phyloP scores from a whole-genome alignment of 495 filamentous ascomycete genomes.

The Rusavskia elegans region DNA sequence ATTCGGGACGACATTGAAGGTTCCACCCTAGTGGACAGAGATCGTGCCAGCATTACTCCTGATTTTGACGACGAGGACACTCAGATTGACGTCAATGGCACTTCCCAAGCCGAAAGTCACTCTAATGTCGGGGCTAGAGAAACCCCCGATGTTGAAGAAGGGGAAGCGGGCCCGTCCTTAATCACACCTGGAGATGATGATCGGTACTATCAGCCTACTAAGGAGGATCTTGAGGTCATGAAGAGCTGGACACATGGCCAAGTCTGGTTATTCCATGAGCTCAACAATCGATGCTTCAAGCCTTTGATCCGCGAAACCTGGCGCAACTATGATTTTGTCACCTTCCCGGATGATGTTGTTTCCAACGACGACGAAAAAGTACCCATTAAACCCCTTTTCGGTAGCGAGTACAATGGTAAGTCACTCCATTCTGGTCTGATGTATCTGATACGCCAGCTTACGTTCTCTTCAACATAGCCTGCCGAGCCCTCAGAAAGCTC shows the following conservation, averaged over 20 bases:
- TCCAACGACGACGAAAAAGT: constrained; percentile 22
- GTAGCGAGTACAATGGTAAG: constrained; percentile 24
- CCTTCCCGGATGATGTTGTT: constrained; percentile 43
- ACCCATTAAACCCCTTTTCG: constrained; percentile 29
- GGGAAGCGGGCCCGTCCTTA: background rate
- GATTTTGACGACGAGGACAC: constrained; percentile 2
- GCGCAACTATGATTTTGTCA: constrained; percentile 39
- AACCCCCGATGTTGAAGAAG: background rate
- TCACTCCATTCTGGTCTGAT: background rate
- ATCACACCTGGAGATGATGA: constrained; percentile 2
- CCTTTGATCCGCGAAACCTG: constrained; percentile 38
- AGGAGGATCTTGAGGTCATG: constrained; percentile 8
- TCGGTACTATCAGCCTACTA: constrained; percentile 1
- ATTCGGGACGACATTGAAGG: constrained; percentile 2
- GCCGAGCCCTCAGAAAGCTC: constrained; percentile 22
- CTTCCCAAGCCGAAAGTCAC: background rate
- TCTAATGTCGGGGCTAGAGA: background rate
- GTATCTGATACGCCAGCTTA: background rate
- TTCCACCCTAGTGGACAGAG: constrained; percentile 4
- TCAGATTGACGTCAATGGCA: background rate
- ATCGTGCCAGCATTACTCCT: background rate
- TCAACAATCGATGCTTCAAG: constrained; percentile 44
- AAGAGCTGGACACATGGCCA: constrained; percentile 35
- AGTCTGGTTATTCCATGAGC: constrained; percentile 34
- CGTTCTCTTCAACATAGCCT: constrained; percentile 12